Percentiles rank a stretch among this genome's conserved stretches.
Evolutionary conservation across 164 flowering plant species (phyloP).

Genomic region (Magnolia sinica): DNA sequence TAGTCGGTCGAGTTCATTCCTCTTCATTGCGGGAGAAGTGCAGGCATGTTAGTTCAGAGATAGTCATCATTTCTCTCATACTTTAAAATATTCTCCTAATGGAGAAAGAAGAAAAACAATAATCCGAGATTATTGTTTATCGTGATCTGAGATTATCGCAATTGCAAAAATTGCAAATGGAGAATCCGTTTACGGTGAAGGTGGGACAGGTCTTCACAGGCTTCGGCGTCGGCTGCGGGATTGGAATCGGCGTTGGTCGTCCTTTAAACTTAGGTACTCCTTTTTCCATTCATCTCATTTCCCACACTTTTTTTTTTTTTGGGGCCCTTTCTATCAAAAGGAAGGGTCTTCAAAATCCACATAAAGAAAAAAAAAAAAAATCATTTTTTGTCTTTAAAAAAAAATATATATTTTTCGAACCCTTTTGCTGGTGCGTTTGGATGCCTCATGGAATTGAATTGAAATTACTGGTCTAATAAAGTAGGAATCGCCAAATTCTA

Average conservation of each 20-base stretch:
- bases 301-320: background rate
- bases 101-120: background rate
- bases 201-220: slow-evolving; percentile 88
- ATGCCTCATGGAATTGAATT: too few relatives aligned
- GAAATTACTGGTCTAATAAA: too few relatives aligned
- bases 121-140: background rate
- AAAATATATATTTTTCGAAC: too few relatives aligned
- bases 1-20: too few relatives aligned
- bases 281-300: background rate
- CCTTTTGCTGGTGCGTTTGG: too few relatives aligned
- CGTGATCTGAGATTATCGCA: background rate
- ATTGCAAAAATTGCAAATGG: slow-evolving; percentile 18
- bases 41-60: too few relatives aligned
- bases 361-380: too few relatives aligned
- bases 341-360: background rate
- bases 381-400: too few relatives aligned
- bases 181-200: slow-evolving; percentile 84
- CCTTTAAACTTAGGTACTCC: slow-evolving; percentile 66
- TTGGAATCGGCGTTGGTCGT: slow-evolving; percentile 84
- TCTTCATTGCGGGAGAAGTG: too few relatives aligned
- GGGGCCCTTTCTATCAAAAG: background rate
- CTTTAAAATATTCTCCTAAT: background rate
- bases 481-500: too few relatives aligned
- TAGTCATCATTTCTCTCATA: too few relatives aligned
- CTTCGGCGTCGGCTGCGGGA: slow-evolving; percentile 89